phyloP scores from a whole-genome alignment of 192 early-diverging fungal species.

The Phycomyces blakesleeanus region DNA sequence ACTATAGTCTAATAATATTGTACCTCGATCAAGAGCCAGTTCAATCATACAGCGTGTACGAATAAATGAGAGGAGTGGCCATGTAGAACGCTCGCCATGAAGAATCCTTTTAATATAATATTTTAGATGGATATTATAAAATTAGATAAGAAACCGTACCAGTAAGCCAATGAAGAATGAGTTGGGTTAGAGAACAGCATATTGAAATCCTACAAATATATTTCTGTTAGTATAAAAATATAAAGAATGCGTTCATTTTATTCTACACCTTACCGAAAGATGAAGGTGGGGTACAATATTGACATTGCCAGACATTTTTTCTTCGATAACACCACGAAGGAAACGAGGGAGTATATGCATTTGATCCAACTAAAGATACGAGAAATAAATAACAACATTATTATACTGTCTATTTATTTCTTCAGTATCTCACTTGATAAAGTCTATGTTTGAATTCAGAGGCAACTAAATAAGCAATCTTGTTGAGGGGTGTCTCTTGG shows the following conservation, averaged over 20 bases:
- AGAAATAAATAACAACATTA: neutral
- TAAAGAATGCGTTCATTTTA: neutral
- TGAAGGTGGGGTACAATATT: conserved; percentile 62
- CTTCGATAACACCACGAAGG: conserved; percentile 55
- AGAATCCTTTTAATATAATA: conserved; percentile 48
- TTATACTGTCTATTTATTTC: neutral
- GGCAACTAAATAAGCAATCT: conserved; percentile 47
- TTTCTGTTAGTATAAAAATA: neutral
- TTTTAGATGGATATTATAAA: conserved; percentile 20
- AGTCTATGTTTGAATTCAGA: conserved; percentile 61
- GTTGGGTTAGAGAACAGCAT: conserved; percentile 70
- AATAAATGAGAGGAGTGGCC: conserved; percentile 71
- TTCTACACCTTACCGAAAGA: conserved; percentile 32
- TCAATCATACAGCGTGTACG: conserved; percentile 67
- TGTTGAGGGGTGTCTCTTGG: conserved; percentile 31
- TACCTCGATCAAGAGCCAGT: conserved; percentile 56
- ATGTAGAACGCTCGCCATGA: conserved; percentile 77
- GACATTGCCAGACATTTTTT: conserved; percentile 64
- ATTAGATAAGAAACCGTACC: conserved; percentile 13
- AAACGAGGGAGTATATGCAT: conserved; percentile 57
- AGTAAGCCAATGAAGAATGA: conserved; percentile 49
- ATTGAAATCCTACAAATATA: conserved; percentile 53
- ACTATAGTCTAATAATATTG: neutral
- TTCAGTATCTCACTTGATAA: conserved; percentile 45
- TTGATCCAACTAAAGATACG: conserved; percentile 54